Conservation (phyloP, 768 basidiomycete genomes). For the Auricularia auricula-judae region DNA sequence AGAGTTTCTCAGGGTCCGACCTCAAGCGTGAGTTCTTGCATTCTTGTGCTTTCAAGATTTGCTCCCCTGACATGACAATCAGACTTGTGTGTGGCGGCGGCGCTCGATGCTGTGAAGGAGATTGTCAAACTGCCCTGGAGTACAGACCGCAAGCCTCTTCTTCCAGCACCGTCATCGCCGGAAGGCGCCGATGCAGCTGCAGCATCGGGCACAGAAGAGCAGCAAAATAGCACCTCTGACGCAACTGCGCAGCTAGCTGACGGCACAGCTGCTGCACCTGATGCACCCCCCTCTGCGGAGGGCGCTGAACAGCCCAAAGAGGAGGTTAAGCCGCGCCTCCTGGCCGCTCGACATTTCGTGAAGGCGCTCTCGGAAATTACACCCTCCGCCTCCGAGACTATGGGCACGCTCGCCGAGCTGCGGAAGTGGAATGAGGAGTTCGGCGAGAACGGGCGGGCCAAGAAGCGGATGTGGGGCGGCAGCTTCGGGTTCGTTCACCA, state of each 20-base stretch:
- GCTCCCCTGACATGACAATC: constrained; percentile 2
- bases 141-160: neutral
- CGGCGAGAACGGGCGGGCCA: constrained; percentile 65
- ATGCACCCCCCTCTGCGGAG: neutral
- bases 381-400: constrained; percentile 75
- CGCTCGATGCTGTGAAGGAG: constrained; percentile 86
- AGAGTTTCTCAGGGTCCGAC: constrained; percentile 88
- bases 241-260: neutral
- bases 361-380: constrained; percentile 85
- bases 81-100: constrained; percentile 92
- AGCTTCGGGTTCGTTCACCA: constrained; percentile 74
- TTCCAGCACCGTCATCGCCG: constrained; percentile 1
- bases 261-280: neutral
- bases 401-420: constrained; percentile 63
- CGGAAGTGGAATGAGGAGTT: constrained; percentile 91
- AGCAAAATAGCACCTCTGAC: neutral
- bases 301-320: neutral
- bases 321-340: constrained; percentile 22
- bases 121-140: constrained; percentile 71
- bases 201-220: neutral
- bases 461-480: constrained; percentile 74
- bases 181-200: neutral
- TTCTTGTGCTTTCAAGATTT: neutral
- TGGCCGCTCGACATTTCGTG: constrained; percentile 57
- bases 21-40: constrained; percentile 62